Evolutionary conservation across 2,329 filamentous ascomycete genomes (phyloP).

Genomic region (Bipolaris oryzae): DNA sequence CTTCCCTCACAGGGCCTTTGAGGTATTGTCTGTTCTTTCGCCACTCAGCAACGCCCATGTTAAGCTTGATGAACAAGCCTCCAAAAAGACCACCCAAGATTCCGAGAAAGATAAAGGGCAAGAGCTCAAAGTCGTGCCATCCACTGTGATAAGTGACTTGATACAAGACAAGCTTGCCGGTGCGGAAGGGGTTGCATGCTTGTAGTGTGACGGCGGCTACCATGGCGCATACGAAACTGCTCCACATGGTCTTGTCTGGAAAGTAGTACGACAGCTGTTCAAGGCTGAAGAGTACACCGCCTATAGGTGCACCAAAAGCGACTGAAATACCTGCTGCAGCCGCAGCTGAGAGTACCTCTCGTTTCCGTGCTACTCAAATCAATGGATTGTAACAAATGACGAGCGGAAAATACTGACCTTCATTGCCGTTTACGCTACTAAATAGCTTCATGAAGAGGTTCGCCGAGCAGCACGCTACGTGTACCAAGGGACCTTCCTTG

Average conservation of each 20-base stretch:
- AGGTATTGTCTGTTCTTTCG: constrained; percentile 73
- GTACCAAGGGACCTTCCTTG: constrained; percentile 93
- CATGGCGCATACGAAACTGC: constrained; percentile 99
- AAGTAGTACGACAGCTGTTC: constrained; percentile 98
- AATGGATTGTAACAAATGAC: constrained; percentile 14
- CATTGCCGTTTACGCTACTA: constrained; percentile 78
- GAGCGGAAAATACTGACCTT: constrained; percentile 62
- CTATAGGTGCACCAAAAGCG: constrained; percentile 91
- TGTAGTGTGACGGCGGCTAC: constrained; percentile 94
- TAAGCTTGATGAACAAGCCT: constrained; percentile 90
- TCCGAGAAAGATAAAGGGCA: constrained; percentile 86
- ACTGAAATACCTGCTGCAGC: constrained; percentile 92
- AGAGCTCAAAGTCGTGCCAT: constrained; percentile 93
- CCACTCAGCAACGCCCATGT: constrained; percentile 85
- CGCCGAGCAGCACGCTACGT: constrained; percentile 95
- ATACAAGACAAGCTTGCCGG: constrained; percentile 93
- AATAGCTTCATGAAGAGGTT: constrained; percentile 94
- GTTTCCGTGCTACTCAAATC: constrained; percentile 73
- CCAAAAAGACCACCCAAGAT: constrained; percentile 93
- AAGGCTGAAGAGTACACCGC: constrained; percentile 93
- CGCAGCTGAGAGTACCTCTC: constrained; percentile 90
- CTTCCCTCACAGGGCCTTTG: constrained; percentile 75
- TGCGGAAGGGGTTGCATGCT: constrained; percentile 90
- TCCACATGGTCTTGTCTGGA: constrained; percentile 99
- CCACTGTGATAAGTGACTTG: constrained; percentile 90